Conservation (phyloP, 305 asterid genomes). For the Fraxinus velutina region DNA sequence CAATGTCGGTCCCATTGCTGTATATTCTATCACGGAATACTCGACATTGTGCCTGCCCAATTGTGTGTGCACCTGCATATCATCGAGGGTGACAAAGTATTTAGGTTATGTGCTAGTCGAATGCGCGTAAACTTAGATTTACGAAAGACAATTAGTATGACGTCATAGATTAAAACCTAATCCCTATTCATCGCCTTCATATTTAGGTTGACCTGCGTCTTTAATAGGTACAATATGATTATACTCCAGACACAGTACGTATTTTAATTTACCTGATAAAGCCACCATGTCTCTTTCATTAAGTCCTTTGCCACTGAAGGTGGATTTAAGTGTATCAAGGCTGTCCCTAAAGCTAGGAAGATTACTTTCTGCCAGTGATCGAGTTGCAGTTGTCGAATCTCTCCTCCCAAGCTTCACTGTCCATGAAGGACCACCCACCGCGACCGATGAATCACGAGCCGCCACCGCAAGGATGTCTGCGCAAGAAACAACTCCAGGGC, state of each 20-base stretch:
- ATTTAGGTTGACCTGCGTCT: background rate
- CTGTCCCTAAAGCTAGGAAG: slow-evolving; percentile 23
- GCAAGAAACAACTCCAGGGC: background rate
- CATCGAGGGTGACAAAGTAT: background rate
- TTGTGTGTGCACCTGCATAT: slow-evolving; percentile 26
- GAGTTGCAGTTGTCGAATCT: slow-evolving; percentile 32
- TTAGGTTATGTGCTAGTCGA: background rate
- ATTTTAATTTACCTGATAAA: slow-evolving; percentile 24
- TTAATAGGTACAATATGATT: background rate
- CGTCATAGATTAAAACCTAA: background rate
- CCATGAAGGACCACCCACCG: slow-evolving; percentile 50
- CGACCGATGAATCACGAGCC: background rate
- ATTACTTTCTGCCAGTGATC: slow-evolving; percentile 19
- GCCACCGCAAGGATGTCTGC: background rate
- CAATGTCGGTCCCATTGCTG: slow-evolving; percentile 16
- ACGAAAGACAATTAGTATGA: background rate
- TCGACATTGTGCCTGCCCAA: slow-evolving; percentile 29
- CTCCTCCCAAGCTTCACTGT: slow-evolving; percentile 31
- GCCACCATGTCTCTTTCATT: slow-evolving; percentile 31
- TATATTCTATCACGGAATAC: slow-evolving; percentile 26
- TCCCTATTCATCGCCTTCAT: background rate
- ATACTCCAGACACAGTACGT: background rate
- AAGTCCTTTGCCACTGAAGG: slow-evolving; percentile 18
- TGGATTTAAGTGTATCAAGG: slow-evolving; percentile 8
- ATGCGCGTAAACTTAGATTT: background rate